phyloP scores from a whole-genome alignment of 2,329 filamentous ascomycete genomes.

The Trichoderma koningiopsis region DNA sequence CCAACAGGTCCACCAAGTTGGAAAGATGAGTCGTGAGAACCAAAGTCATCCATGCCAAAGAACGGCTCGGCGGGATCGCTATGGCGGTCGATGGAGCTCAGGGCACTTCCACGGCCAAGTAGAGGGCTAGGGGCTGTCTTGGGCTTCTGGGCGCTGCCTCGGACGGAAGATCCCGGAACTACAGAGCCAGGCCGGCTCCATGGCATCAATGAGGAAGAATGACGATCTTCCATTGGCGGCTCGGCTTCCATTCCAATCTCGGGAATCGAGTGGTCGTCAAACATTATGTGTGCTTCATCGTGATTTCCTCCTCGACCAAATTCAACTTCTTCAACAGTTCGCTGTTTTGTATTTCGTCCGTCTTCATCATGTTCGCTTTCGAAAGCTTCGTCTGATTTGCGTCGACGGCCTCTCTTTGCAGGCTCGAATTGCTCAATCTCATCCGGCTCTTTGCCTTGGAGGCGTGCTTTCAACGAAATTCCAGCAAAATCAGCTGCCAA shows the following conservation, averaged over 20 bases:
- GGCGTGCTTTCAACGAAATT: constrained; percentile 41
- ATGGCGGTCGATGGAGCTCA: constrained; percentile 49
- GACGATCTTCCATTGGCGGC: constrained; percentile 67
- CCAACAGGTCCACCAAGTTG: constrained; percentile 31
- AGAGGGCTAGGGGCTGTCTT: constrained; percentile 42
- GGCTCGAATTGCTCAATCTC: constrained; percentile 27
- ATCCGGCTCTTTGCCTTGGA: constrained; percentile 34
- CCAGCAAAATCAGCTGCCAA: constrained; percentile 51
- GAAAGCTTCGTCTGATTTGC: constrained; percentile 49
- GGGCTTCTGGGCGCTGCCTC: constrained; percentile 43
- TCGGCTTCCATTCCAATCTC: constrained; percentile 72
- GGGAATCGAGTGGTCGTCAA: constrained; percentile 49
- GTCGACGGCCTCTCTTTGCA: constrained; percentile 40
- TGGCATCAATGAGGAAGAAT: constrained; percentile 54
- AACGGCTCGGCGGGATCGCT: constrained; percentile 46
- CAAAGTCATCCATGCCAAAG: constrained; percentile 40
- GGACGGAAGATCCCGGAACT: constrained; percentile 50
- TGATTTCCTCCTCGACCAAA: constrained; percentile 34
- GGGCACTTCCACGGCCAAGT: constrained; percentile 40
- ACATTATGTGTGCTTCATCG: constrained; percentile 37
- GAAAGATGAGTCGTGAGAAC: constrained; percentile 39
- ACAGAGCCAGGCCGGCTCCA: constrained; percentile 54
- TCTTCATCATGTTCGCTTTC: constrained; percentile 39
- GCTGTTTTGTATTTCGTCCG: constrained; percentile 44
- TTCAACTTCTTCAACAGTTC: constrained; percentile 37